Evolutionary conservation across 352 stramenopile species (phyloP), one percentile per base, ranked within the genome.

Genomic region (Pythium aquatile): DNA sequence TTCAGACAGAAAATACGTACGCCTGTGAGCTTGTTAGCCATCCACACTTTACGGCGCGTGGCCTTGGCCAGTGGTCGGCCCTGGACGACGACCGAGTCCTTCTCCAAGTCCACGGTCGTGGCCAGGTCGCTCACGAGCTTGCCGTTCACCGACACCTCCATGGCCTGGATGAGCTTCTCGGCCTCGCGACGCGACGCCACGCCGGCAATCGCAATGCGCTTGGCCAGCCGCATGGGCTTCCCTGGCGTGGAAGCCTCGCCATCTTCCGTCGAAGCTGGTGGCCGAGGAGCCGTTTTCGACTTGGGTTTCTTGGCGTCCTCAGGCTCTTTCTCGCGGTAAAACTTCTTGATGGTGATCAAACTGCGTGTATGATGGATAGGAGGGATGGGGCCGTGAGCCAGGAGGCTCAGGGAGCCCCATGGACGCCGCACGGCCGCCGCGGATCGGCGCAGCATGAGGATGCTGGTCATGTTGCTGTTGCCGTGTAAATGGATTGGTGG

Each of bases 21-120:
- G n/a, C 88, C 86, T 37, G 76, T 69, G 16, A 96, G 67, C 66
- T 97, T 97, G 77, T 97, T 74, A 10, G 85, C 90, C 68, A 97
- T 87, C 77, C 89, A 95, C 2, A 97, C 72, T 59, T 90, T 87
- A 51, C 74, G 79, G 55, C 72, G 75, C 49, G 65, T 70, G 63
- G 44, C 64, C 28, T 61, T 61, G 33, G 74, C 48, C 14, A 97
- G 58, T 47, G 72, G 40, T 14, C 70, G 63, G n/a, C 78, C 83
- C 58, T 88, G 68, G 7, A 96, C 83, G 0, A 67, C 59, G 26
- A 96, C 69, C 1, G 74, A 55, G 63, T 95, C 85, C 42, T 64
- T 69, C 13, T 72, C 29, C 24, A 79, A 32, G 52, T 87, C 76
- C 32, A 95, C 85, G 8, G 73, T 83, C 1, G 82, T 81, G 32